Base-by-base conservation (phyloP, 2,329 filamentous ascomycete genomes). In the Trichoderma sp. region DNA sequence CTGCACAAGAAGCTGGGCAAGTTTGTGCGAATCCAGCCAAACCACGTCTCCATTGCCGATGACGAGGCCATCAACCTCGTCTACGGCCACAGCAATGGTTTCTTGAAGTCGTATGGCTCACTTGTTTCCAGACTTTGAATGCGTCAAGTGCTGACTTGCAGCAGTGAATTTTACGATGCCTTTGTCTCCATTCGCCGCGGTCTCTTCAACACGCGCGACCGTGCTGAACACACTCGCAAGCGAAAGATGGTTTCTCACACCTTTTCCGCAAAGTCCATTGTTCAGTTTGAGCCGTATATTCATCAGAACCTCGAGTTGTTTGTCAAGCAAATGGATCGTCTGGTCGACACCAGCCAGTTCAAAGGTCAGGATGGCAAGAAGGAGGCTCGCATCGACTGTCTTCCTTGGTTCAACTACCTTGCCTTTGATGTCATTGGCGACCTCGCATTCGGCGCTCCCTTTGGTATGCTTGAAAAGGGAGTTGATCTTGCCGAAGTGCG, bases 221-320 rank as follows among this genome's bases (percentile, higher is more conserved):
- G 95, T 63, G 85, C 85, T 0, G 93, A 97, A 78, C 94, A 98
- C 80, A 91, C 91, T 0, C 90, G 94, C 74, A 98, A 97, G 87
- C 89, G 94, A 77, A 97, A 97, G 87, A 91, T 93, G 3, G 89
- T 97, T 62, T 90, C 93, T 1, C 93, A 97, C 80, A 96, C 93
- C 36, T 97, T 97, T 82, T 93, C 91, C 15, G 87, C 91, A 73
- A 97, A 95, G 82, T 93, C 89, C 11, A 87, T 97, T 68, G 86
- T 87, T 72, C 90, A 97, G 79, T 97, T 97, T 78, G 94, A 97
- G 83, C 92, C 94, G 66, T 97, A 95, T 81, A 95, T 97, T 75
- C 91, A 93, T 78, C 84, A 86, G 74, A 97, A 97, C 80, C 86
- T 97, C 4, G 89, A 92, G 72, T 83, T 90, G 15, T 92, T 97